Evolutionary conservation across 163 green algal genomes (phyloP).

Genomic region (Prototheca wickerhamii): DNA sequence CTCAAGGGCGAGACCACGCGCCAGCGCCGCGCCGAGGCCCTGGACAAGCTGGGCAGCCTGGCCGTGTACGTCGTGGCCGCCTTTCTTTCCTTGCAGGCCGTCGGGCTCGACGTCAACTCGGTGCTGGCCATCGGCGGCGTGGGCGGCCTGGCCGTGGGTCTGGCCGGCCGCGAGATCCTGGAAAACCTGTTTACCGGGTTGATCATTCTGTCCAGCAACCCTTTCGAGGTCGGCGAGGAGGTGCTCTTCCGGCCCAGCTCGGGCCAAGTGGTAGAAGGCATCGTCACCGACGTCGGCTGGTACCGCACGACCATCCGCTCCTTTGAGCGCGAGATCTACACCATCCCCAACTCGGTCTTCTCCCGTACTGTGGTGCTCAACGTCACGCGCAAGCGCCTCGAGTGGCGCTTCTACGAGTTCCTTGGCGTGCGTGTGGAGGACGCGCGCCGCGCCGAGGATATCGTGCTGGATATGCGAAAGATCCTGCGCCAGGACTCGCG

Average conservation of each 20-base stretch:
- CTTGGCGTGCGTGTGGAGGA: constrained; percentile 71
- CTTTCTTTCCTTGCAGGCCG: constrained; percentile 66
- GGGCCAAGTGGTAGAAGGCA: constrained; percentile 72
- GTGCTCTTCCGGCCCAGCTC: constrained; percentile 63
- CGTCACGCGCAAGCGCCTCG: constrained; percentile 72
- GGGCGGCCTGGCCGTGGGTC: constrained; percentile 83
- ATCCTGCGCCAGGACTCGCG: constrained; percentile 62
- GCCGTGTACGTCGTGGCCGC: constrained; percentile 60
- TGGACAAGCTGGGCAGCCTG: constrained; percentile 78
- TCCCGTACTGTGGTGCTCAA: constrained; percentile 87
- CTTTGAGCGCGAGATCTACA: constrained; percentile 84
- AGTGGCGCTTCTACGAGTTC: constrained; percentile 85
- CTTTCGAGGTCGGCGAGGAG: constrained; percentile 86
- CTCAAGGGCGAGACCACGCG: constrained; percentile 70
- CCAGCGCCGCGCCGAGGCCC: constrained; percentile 71
- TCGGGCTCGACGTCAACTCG: constrained; percentile 70
- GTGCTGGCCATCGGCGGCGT: constrained; percentile 90
- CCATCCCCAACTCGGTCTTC: constrained; percentile 88
- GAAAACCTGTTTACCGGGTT: constrained; percentile 92
- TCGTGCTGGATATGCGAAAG: constrained; percentile 79
- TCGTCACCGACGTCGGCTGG: constrained; percentile 89
- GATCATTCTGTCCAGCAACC: constrained; percentile 75
- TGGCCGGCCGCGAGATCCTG: constrained; percentile 85
- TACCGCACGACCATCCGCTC: constrained; percentile 79
- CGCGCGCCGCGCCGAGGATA: constrained; percentile 48